A percentile compares a stretch with the other conserved stretches of the same genome.
phyloP scores from a whole-genome alignment of 2,329 filamentous ascomycete species.

The Drechmeria coniospora region DNA sequence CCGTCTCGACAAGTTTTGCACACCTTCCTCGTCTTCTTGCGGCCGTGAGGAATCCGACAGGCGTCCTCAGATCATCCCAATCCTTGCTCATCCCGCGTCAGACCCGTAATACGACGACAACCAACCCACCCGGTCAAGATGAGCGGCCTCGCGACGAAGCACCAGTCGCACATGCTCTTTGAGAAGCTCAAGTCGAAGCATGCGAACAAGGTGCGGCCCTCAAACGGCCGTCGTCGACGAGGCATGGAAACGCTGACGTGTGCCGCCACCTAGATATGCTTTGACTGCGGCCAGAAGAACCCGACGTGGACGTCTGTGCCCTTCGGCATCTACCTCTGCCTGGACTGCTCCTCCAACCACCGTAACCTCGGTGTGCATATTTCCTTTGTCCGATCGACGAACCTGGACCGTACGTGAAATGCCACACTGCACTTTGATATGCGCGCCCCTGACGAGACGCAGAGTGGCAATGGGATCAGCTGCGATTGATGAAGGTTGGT shows the following conservation, averaged over 20 bases:
- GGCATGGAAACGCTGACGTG: not conserved
- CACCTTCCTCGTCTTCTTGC: too few species aligned
- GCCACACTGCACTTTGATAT: slow-evolving; percentile 1
- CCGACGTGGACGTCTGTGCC: slow-evolving; percentile 97
- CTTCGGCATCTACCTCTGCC: slow-evolving; percentile 92
- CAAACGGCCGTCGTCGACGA: not conserved
- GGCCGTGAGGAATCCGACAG: too few species aligned
- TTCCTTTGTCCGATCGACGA: slow-evolving; percentile 95
- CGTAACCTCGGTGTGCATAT: slow-evolving; percentile 97
- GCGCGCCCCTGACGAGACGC: slow-evolving; percentile 7
- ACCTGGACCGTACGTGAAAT: slow-evolving; percentile 73
- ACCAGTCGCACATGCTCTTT: slow-evolving; percentile 93
- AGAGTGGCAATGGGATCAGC: slow-evolving; percentile 99
- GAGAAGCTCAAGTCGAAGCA: slow-evolving; percentile 90
- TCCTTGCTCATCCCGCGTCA: slow-evolving; percentile 3
- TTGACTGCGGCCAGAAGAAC: slow-evolving; percentile 95
- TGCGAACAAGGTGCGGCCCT: slow-evolving; percentile 67
- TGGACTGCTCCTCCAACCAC: slow-evolving; percentile 95
- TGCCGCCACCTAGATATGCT: slow-evolving; percentile 59
- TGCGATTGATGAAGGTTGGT: slow-evolving; percentile 94
- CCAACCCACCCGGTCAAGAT: slow-evolving; percentile 29
- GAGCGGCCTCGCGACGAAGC: slow-evolving; percentile 66
- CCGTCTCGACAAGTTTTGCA: too few species aligned
- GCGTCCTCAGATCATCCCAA: too few species aligned
- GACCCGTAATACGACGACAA: not conserved